Conservation (phyloP, 2,329 filamentous ascomycete species). For the Colletotrichum higginsianum region DNA sequence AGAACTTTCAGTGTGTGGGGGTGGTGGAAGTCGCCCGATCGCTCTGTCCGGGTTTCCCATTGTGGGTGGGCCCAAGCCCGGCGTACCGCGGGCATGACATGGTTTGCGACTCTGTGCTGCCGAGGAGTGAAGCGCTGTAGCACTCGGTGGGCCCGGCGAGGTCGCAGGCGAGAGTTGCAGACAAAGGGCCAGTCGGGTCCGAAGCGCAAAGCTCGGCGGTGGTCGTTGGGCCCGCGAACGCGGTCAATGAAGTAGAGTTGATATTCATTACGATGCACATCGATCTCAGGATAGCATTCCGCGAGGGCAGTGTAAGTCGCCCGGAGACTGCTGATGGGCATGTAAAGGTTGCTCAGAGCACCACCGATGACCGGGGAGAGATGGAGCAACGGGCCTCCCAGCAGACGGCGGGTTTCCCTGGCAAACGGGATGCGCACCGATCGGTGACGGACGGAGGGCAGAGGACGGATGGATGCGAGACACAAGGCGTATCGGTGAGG, state of each 20-base stretch:
- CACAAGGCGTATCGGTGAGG: conserved; percentile 36
- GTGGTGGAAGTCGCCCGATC: conserved; percentile 30
- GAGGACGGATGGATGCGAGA: conserved; percentile 41
- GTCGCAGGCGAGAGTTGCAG: conserved; percentile 30
- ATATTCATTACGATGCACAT: background rate
- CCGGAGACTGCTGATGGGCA: no score
- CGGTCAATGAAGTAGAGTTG: background rate
- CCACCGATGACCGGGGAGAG: background rate
- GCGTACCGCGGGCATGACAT: conserved; percentile 35
- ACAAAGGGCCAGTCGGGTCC: conserved; percentile 31
- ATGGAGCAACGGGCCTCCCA: conserved; percentile 12
- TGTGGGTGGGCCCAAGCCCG: conserved; percentile 34
- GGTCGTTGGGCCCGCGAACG: background rate
- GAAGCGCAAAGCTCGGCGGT: conserved; percentile 14
- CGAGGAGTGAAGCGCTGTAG: conserved; percentile 37
- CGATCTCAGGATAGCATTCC: background rate
- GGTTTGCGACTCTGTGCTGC: conserved; percentile 39
- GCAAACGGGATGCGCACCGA: conserved; percentile 30
- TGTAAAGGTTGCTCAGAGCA: background rate
- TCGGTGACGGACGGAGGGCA: conserved; percentile 31
- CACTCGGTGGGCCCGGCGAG: conserved; percentile 32
- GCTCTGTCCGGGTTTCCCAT: conserved; percentile 24
- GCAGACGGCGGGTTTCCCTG: conserved; percentile 3
- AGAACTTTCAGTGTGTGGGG: background rate
- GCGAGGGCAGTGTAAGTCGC: background rate